These are phyloP conservation scores for Ophiostoma sp. DNA, from an alignment of 2,329 filamentous ascomycete genomes.

Conservation along the genomic window DNA sequence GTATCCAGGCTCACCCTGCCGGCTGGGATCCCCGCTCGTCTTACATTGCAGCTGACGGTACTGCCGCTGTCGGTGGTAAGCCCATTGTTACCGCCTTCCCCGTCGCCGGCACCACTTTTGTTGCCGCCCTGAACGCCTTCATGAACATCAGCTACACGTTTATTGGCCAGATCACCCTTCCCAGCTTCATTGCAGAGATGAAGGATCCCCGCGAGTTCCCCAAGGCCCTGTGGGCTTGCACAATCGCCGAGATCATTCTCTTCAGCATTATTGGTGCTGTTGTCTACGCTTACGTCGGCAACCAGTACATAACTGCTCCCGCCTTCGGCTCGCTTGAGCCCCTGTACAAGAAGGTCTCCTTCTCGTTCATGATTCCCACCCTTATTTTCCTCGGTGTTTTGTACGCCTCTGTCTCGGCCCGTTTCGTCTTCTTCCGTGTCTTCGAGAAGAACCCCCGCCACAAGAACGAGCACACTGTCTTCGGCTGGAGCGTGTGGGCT, in stretches of 20 bases:
- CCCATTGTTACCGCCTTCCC: constrained; percentile 66
- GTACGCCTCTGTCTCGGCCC: constrained; percentile 83
- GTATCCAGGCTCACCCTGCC: constrained; percentile 66
- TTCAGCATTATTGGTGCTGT: constrained; percentile 78
- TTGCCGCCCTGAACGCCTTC: constrained; percentile 78
- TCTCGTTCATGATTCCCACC: constrained; percentile 93
- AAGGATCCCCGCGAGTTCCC: constrained; percentile 74
- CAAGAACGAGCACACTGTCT: constrained; percentile 70
- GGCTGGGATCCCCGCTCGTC: constrained; percentile 52
- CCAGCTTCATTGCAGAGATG: constrained; percentile 96
- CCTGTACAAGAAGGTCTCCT: constrained; percentile 79
- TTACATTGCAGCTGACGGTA: constrained; percentile 34
- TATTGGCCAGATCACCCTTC: constrained; percentile 89
- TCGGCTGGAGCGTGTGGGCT: constrained; percentile 76
- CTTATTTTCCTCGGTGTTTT: constrained; percentile 87
- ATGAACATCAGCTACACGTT: constrained; percentile 96
- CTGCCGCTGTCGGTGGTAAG: constrained; percentile 45
- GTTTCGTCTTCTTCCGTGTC: constrained; percentile 86
- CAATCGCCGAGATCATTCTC: constrained; percentile 78
- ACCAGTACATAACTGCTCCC: constrained; percentile 80
- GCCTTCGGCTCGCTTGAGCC: constrained; percentile 80
- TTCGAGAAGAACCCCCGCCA: constrained; percentile 70
- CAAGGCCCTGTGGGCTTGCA: constrained; percentile 87
- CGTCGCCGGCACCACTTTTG: constrained; percentile 67
- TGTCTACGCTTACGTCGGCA: constrained; percentile 82